These are phyloP conservation scores for Acanthochlamys bracteata DNA, from an alignment of 106 monocot genomes.

Conservation along the genomic window DNA sequence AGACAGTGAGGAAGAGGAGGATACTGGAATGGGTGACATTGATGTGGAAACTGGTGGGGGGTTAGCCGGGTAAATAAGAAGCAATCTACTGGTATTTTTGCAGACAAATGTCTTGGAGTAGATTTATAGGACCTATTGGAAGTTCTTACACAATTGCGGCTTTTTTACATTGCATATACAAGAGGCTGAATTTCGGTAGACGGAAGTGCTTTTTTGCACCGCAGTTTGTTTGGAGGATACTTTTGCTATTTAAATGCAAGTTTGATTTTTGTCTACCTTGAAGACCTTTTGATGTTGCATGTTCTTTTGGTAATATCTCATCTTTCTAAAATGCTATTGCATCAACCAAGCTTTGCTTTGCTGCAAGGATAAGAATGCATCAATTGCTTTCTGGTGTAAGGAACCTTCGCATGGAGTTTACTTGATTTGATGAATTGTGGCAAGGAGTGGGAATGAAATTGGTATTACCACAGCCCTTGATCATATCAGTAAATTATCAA, in stretches of 20 bases:
- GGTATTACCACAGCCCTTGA: no score
- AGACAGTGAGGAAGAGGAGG: slow-evolving; percentile 67
- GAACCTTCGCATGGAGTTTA: no score
- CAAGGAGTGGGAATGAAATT: no score
- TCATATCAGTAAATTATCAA: no score
- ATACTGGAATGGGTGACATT: slow-evolving; percentile 57
- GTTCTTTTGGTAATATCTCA: no score
- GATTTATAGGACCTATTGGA: neutral
- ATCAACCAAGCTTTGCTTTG: no score
- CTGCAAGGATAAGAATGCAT: no score
- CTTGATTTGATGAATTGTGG: no score
- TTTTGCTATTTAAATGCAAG: neutral
- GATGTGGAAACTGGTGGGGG: slow-evolving; percentile 28
- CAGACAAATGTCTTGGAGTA: neutral
- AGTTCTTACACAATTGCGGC: neutral
- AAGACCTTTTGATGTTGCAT: no score
- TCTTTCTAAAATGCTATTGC: no score
- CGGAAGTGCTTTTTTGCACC: neutral
- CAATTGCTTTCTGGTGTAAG: no score
- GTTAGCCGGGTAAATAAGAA: neutral
- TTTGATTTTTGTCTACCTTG: neutral
- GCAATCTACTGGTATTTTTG: neutral
- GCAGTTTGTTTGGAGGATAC: slow-evolving; percentile 5
- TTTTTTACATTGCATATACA: neutral
- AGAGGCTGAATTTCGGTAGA: neutral